Evolutionary conservation across 768 basidiomycete genomes (phyloP), one percentile per base, ranked within the genome.

Genomic region (Macrolepiota fuliginosa): DNA sequence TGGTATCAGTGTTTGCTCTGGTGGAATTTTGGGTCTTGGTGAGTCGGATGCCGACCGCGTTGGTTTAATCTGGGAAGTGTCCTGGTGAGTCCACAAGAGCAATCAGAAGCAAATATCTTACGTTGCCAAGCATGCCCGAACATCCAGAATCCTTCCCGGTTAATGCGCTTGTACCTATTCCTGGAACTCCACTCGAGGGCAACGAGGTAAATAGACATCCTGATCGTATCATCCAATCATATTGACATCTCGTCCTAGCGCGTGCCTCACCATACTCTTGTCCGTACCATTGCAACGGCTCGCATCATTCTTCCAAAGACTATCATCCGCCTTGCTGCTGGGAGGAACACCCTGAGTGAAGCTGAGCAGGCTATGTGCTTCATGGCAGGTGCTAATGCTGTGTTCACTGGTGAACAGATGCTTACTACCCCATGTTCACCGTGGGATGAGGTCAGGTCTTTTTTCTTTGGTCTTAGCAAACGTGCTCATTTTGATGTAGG

Each of bases 71-170:
- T 90, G 90, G 81, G 95, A 98, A 73, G 90, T 95, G 63, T 85
- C 92, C 54, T 93, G 86, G 95, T 95, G 76, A 71, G 87, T 76
- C 10, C 39, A 17, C 49, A 49, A 58, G 59, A 40, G 24, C 25
- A 54, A 42, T 19, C n/a, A n/a, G 39, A 19, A 17, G 52, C 19
- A 56, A 29, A 25, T 36, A 19, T 45, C 46, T 56, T 47, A 65
- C 63, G 62, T 68, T 39, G 69, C 60, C 7, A 66, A 96, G 94
- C 70, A 89, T 97, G 84, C 89, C 92, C 42, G 92, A 96, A 72
- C 94, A 98, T 69, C 96, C 96, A n/a, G 96, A 98, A 73, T 96
- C 93, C 4, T 98, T 98, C 81, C 96, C 96, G 0, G 96, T 98
- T 63, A 98, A 98, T 73, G 96, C 96, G 13, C 82, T 98, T 60